A percentile compares a stretch with the other conserved stretches of the same genome.
These are phyloP conservation scores for Alternaria incomplexa DNA, from an alignment of 2,329 filamentous ascomycete species.

Conservation along the genomic window DNA sequence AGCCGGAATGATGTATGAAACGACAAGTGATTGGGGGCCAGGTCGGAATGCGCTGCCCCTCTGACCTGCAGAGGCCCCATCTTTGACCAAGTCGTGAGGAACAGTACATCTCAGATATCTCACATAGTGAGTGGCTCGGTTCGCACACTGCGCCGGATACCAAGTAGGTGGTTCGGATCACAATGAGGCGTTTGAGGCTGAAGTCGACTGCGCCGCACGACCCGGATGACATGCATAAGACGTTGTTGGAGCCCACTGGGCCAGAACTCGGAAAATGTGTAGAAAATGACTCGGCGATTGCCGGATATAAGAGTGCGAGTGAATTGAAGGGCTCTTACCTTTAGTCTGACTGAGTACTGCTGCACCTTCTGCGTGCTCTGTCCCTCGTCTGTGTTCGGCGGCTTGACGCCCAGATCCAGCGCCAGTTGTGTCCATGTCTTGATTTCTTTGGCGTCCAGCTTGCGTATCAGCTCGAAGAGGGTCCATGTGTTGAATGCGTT, in stretches of 20 bases:
- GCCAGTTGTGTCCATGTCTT: constrained; percentile 93
- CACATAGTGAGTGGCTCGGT: constrained; percentile 4
- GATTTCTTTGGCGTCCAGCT: constrained; percentile 80
- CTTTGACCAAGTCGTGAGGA: background rate
- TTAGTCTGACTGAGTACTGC: constrained; percentile 90
- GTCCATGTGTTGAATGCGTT: constrained; percentile 82
- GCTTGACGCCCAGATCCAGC: constrained; percentile 85
- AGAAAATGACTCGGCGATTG: background rate
- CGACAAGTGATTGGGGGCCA: background rate
- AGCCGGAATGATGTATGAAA: background rate
- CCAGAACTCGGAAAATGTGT: background rate
- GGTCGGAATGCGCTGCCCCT: background rate
- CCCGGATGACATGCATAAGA: constrained; percentile 14
- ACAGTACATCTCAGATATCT: background rate
- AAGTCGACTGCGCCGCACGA: constrained; percentile 6
- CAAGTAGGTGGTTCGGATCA: constrained; percentile 4
- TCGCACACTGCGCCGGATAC: constrained; percentile 5
- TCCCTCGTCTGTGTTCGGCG: constrained; percentile 79
- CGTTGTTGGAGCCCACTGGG: background rate
- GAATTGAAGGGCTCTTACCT: constrained; percentile 61
- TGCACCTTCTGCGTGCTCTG: constrained; percentile 93
- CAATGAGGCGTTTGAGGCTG: constrained; percentile 8
- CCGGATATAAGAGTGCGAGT: background rate
- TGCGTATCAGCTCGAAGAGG: constrained; percentile 78
- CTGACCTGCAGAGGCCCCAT: background rate